A percentile compares a stretch with the other conserved stretches of the same genome.
These are phyloP conservation scores for Plasmodium coatneyi DNA, from an alignment of 169 alveolate genomes.

Conservation along the genomic window DNA sequence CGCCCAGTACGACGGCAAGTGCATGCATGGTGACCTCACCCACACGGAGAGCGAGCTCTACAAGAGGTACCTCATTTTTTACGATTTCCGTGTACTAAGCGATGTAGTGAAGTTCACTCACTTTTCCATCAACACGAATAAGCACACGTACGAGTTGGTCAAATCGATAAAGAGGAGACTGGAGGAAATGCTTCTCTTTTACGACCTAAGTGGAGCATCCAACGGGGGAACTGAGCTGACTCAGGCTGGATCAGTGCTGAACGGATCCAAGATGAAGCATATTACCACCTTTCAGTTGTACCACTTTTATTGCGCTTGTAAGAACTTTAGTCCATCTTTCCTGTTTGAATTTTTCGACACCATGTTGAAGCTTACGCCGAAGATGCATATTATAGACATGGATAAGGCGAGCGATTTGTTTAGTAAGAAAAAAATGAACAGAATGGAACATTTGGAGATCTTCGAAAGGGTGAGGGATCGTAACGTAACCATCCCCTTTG, in stretches of 20 bases:
- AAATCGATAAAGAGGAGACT: constrained; percentile 38
- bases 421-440: constrained; percentile 14
- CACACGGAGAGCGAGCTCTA: not conserved
- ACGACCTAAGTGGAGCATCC: not conserved
- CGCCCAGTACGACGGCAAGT: not conserved
- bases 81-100: constrained; percentile 36
- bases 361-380: constrained; percentile 41
- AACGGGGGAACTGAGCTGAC: not conserved
- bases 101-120: constrained; percentile 39
- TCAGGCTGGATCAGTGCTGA: not conserved
- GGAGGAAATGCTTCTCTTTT: constrained; percentile 32
- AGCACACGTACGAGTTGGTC: constrained; percentile 35
- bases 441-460: constrained; percentile 9
- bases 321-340: constrained; percentile 55
- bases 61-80: constrained; percentile 29
- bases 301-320: constrained; percentile 58
- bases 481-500: constrained; percentile 35
- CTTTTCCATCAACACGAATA: constrained; percentile 47
- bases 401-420: constrained; percentile 31
- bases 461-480: constrained; percentile 12
- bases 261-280: not conserved
- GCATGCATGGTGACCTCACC: not conserved
- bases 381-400: constrained; percentile 12
- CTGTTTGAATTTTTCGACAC: constrained; percentile 22
- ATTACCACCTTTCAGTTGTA: constrained; percentile 34